Evolutionary conservation across 176 grass and related monocot species (phyloP).

Genomic region (Triticum timopheevii): DNA sequence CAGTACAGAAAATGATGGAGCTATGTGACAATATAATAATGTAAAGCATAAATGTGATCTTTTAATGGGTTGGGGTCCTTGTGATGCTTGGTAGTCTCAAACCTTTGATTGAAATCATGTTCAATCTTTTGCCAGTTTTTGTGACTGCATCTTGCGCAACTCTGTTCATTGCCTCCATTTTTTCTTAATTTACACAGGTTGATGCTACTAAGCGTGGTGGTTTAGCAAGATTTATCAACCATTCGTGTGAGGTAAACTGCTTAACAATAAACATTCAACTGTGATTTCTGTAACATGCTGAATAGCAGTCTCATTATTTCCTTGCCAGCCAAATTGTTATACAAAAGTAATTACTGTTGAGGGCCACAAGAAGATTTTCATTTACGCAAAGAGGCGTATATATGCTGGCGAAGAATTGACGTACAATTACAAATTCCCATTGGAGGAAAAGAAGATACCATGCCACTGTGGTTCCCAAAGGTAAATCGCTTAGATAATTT

Average conservation of each 20-base stretch:
- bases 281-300: slow-evolving; percentile 19
- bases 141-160: slow-evolving; percentile 15
- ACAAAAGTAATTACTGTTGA: slow-evolving; percentile 95
- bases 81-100: not conserved
- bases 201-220: slow-evolving; percentile 97
- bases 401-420: slow-evolving; percentile 89
- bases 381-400: slow-evolving; percentile 94
- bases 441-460: slow-evolving; percentile 94
- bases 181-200: slow-evolving; percentile 57
- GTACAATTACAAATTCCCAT: slow-evolving; percentile 98
- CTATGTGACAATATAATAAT: not conserved
- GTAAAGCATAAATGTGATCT: not conserved
- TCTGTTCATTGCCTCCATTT: not conserved
- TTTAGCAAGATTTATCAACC: slow-evolving; percentile 97
- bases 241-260: slow-evolving; percentile 85
- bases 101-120: not conserved
- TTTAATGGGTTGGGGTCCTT: not conserved
- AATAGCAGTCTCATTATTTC: slow-evolving; percentile 2
- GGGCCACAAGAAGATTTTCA: slow-evolving; percentile 98
- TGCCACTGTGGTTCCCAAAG: slow-evolving; percentile 93
- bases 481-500: slow-evolving; percentile 38
- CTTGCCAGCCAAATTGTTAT: slow-evolving; percentile 89
- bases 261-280: slow-evolving; percentile 26
- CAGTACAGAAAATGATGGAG: not conserved
- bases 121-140: not conserved